Conservation (phyloP, 2,329 filamentous ascomycete species). For the Escovopsis sp. region DNA sequence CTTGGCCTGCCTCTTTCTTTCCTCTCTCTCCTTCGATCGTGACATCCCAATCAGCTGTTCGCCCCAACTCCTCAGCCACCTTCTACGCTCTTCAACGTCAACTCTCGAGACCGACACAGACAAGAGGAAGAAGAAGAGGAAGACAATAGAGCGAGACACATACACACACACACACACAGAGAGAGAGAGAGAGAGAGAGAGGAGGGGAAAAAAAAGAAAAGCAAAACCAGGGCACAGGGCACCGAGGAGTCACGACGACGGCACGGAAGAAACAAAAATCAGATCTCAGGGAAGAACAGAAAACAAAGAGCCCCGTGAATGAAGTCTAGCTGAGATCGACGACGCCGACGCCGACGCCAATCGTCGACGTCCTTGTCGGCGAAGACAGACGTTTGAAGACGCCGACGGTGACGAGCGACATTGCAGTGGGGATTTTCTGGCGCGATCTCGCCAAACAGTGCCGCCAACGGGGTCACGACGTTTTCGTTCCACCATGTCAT, state of each 20-base stretch:
- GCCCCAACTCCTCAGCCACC: not conserved
- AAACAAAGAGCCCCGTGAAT: slow-evolving; percentile 11
- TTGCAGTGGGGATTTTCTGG: slow-evolving; percentile 17
- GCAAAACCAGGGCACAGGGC: no score
- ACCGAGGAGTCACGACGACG: no score
- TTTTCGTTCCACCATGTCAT: slow-evolving; percentile 39
- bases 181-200: no score
- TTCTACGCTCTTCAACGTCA: no score
- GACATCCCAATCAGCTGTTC: not conserved
- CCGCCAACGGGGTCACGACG: slow-evolving; percentile 14
- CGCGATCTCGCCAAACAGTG: slow-evolving; percentile 16
- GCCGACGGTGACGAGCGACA: no score
- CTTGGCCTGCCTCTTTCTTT: no score
- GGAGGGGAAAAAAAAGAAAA: no score
- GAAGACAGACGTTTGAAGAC: no score
- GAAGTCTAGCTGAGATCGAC: slow-evolving; percentile 13
- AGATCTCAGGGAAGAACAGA: no score
- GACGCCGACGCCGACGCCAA: slow-evolving; percentile 17
- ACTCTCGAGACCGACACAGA: not conserved
- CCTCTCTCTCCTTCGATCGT: not conserved
- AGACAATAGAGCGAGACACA: no score
- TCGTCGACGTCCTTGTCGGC: no score
- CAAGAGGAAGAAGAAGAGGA: not conserved
- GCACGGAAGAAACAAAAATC: not conserved
- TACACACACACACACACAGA: no score